phyloP scores from a whole-genome alignment of 305 asterid genomes.

The Solanum hybrid region DNA sequence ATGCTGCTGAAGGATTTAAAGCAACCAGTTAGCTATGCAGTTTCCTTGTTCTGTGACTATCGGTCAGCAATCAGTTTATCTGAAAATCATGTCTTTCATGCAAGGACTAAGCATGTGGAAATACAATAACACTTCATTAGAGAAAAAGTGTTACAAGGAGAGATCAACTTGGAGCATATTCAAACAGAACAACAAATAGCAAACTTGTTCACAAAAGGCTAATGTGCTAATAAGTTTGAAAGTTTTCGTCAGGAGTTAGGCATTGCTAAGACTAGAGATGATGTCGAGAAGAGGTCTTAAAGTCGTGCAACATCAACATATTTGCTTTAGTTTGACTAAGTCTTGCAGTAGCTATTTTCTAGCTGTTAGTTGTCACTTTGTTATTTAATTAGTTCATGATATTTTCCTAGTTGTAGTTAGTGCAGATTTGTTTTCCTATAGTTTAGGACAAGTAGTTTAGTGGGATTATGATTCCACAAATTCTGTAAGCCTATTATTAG shows the following conservation, averaged over 20 bases:
- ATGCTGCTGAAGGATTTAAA: not conserved
- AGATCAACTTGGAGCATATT: not conserved
- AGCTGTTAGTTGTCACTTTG: not conserved
- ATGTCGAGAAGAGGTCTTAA: not conserved
- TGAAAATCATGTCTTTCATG: no score
- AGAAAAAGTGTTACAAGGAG: not conserved
- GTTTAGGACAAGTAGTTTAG: not conserved
- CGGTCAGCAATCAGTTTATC: not conserved
- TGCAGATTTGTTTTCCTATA: no score
- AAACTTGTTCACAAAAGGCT: not conserved
- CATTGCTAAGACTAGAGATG: not conserved
- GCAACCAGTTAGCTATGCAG: not conserved
- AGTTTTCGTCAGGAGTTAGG: not conserved
- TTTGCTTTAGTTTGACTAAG: not conserved
- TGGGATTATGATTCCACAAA: not conserved
- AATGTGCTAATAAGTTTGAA: not conserved
- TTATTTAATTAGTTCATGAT: not conserved
- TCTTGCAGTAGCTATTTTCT: not conserved
- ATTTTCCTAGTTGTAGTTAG: no score
- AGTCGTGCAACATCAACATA: not conserved
- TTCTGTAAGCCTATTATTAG: not conserved
- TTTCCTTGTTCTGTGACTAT: not conserved
- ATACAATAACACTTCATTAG: not conserved
- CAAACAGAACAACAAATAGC: not conserved
- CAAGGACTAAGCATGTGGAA: not conserved